phyloP scores from a whole-genome alignment of 2,329 filamentous ascomycete genomes.

The Fusarium acutatum region DNA sequence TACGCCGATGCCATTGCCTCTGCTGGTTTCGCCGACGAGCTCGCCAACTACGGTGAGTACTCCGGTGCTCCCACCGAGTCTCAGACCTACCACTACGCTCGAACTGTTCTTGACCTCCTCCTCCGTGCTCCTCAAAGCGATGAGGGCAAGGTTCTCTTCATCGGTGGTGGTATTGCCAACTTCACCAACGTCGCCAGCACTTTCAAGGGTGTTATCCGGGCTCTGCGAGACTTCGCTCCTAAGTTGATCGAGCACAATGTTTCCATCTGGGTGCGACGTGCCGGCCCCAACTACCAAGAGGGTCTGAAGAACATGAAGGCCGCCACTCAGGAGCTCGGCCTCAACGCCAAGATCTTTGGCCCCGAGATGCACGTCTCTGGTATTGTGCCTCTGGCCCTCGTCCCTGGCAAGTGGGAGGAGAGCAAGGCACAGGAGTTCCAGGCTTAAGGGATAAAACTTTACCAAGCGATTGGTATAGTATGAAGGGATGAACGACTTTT shows the following conservation, averaged over 20 bases:
- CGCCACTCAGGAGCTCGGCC: slow-evolving; percentile 90
- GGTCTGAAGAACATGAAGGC: slow-evolving; percentile 99
- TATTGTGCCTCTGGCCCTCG: slow-evolving; percentile 91
- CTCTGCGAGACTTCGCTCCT: slow-evolving; percentile 87
- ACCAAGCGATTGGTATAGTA: slow-evolving; percentile 11
- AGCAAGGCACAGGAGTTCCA: slow-evolving; percentile 69
- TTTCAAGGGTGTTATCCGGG: slow-evolving; percentile 99
- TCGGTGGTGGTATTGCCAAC: slow-evolving; percentile 99
- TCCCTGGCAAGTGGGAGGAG: slow-evolving; percentile 70
- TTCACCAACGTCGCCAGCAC: slow-evolving; percentile 99
- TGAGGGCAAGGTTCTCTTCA: slow-evolving; percentile 98
- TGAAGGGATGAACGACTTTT: slow-evolving; percentile 40
- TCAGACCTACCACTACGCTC: slow-evolving; percentile 98
- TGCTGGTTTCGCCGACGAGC: slow-evolving; percentile 91
- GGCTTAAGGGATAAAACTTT: slow-evolving; percentile 51
- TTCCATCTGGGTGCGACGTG: slow-evolving; percentile 91
- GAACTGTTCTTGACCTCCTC: slow-evolving; percentile 97
- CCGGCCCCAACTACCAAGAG: slow-evolving; percentile 98
- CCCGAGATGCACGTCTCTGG: slow-evolving; percentile 96
- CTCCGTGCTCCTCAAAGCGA: slow-evolving; percentile 85
- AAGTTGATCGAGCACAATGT: slow-evolving; percentile 95
- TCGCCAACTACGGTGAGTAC: slow-evolving; percentile 99
- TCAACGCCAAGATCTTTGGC: slow-evolving; percentile 72
- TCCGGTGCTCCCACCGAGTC: slow-evolving; percentile 98
- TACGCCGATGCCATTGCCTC: slow-evolving; percentile 99